Evolutionary conservation across 192 early-diverging fungal species (phyloP).

Genomic region (Entomortierella parvispora): DNA sequence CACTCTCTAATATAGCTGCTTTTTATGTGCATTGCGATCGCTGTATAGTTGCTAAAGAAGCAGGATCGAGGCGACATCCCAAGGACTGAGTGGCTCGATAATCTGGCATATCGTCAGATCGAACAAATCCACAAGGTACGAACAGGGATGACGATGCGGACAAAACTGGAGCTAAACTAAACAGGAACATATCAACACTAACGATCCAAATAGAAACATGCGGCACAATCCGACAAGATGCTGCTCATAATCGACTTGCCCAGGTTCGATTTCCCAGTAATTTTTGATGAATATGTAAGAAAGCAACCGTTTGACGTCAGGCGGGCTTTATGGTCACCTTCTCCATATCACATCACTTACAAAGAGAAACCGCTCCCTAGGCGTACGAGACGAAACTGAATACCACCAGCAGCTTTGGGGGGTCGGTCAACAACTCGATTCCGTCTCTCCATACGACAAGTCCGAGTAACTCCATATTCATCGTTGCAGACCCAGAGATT

Average conservation of each 20-base stretch:
- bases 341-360: background rate
- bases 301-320: too few species aligned
- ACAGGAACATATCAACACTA: background rate
- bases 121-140: slow-evolving; percentile 79
- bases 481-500: slow-evolving; percentile 87
- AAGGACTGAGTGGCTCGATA: slow-evolving; percentile 92
- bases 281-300: slow-evolving; percentile 86
- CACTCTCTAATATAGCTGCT: background rate
- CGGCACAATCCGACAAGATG: slow-evolving; percentile 65
- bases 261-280: slow-evolving; percentile 96
- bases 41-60: slow-evolving; percentile 72
- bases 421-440: slow-evolving; percentile 8
- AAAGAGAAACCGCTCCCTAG: slow-evolving; percentile 42
- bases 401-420: slow-evolving; percentile 15
- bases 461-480: slow-evolving; percentile 53
- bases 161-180: background rate
- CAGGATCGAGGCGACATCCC: slow-evolving; percentile 91
- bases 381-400: slow-evolving; percentile 58
- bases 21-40: background rate
- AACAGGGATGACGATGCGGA: slow-evolving; percentile 1
- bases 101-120: slow-evolving; percentile 88
- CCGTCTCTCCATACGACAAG: slow-evolving; percentile 22
- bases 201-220: slow-evolving; percentile 54
- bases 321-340: too few species aligned
- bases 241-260: slow-evolving; percentile 92